phyloP scores from a whole-genome alignment of 2,329 filamentous ascomycete species.

The Hypoxylon sp. region DNA sequence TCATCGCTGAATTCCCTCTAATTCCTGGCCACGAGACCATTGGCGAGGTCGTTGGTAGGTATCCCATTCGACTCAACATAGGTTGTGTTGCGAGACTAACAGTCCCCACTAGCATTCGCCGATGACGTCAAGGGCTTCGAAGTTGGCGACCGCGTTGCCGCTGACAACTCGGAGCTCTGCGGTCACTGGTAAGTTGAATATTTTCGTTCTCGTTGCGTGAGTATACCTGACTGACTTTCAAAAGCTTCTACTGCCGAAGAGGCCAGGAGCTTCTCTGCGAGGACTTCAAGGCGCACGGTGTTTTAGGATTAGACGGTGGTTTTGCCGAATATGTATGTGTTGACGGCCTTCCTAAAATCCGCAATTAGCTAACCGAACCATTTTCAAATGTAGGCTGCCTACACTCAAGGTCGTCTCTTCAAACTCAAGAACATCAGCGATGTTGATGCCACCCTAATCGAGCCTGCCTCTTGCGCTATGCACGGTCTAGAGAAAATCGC shows the following conservation, averaged over 20 bases:
- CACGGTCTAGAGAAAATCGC: conserved; percentile 79
- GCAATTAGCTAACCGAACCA: conserved; percentile 20
- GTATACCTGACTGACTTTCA: conserved; percentile 27
- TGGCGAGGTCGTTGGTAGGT: conserved; percentile 70
- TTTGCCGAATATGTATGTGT: conserved; percentile 75
- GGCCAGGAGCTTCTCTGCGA: conserved; percentile 78
- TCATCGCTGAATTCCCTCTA: conserved; percentile 73
- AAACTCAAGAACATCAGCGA: conserved; percentile 75
- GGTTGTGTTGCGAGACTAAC: conserved; percentile 29
- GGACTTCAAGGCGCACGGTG: conserved; percentile 76
- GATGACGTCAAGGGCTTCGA: conserved; percentile 71
- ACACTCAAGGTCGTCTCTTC: conserved; percentile 71
- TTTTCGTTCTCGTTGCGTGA: neutral
- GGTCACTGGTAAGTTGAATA: conserved; percentile 66
- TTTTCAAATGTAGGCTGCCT: conserved; percentile 57
- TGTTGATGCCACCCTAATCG: conserved; percentile 78
- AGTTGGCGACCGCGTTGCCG: conserved; percentile 75
- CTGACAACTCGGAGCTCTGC: conserved; percentile 77
- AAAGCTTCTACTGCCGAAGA: conserved; percentile 76
- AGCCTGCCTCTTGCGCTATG: conserved; percentile 79
- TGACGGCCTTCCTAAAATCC: conserved; percentile 62
- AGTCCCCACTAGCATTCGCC: conserved; percentile 46
- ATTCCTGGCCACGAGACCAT: conserved; percentile 79
- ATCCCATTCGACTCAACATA: conserved; percentile 61
- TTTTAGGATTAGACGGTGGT: conserved; percentile 75